Conservation (phyloP, 805 yeast species). For the Candida koratica region DNA sequence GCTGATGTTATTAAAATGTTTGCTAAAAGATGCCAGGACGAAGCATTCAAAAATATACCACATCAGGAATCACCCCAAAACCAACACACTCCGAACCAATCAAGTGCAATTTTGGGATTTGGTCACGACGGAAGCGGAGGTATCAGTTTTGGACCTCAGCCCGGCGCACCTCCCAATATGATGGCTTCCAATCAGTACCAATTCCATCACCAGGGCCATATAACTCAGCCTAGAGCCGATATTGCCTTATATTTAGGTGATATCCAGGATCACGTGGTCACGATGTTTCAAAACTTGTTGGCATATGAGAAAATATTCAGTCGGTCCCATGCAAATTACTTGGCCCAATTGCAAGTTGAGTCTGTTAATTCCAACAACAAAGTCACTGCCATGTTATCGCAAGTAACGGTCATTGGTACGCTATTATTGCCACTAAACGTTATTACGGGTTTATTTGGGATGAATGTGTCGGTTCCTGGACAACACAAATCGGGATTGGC, state of each 20-base stretch:
- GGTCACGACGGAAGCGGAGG: conserved; percentile 21
- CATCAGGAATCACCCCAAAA: conserved; percentile 2
- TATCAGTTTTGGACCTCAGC: conserved; percentile 34
- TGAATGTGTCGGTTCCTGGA: conserved; percentile 92
- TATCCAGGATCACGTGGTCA: conserved; percentile 94
- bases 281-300: conserved; percentile 87
- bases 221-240: conserved; percentile 73
- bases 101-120: conserved; percentile 12
- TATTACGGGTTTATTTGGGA: conserved; percentile 89
- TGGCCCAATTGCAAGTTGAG: conserved; percentile 92
- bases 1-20: conserved; percentile 96
- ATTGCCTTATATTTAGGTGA: conserved; percentile 91
- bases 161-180: conserved; percentile 29
- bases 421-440: conserved; percentile 85
- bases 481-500: conserved; percentile 25
- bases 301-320: conserved; percentile 92
- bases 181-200: conserved; percentile 17
- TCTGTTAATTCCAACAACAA: conserved; percentile 81
- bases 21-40: conserved; percentile 90
- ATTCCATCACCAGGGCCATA: conserved; percentile 16
- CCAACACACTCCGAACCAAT: conserved; percentile 5
- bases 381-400: conserved; percentile 82
- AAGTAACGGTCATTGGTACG: conserved; percentile 88
- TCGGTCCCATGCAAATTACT: conserved; percentile 84
- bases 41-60: conserved; percentile 24